Evolutionary conservation across 164 flowering plant genomes (phyloP).

Genomic region (Magnolia sinica): DNA sequence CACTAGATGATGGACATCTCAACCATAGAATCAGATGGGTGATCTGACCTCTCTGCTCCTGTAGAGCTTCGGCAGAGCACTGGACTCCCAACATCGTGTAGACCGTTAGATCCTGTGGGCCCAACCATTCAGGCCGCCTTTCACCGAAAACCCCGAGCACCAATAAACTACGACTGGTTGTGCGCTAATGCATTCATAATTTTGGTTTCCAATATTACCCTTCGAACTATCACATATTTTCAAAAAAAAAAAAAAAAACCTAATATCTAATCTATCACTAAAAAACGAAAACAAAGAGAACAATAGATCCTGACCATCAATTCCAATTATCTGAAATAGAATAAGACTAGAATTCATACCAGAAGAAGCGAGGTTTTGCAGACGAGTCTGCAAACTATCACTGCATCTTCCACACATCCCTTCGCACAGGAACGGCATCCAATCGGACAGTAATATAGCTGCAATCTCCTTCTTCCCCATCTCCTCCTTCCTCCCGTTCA

Average conservation of each 20-base stretch:
- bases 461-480: constrained; percentile 1
- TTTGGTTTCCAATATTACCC: not conserved
- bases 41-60: too few species aligned
- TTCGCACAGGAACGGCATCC: constrained; percentile 10
- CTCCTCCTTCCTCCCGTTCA: not conserved
- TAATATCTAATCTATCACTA: not conserved
- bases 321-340: not conserved
- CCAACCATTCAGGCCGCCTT: too few species aligned
- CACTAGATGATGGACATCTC: too few species aligned
- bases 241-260: not conserved
- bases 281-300: not conserved
- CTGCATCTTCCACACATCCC: constrained; percentile 12
- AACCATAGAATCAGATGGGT: too few species aligned
- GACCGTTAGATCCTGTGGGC: too few species aligned
- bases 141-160: too few species aligned
- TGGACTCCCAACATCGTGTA: too few species aligned
- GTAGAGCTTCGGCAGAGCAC: too few species aligned
- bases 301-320: not conserved
- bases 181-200: too few species aligned
- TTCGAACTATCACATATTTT: too few species aligned
- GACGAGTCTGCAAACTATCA: constrained; percentile 6
- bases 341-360: not conserved
- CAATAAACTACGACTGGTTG: too few species aligned
- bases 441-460: not conserved
- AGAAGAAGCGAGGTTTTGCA: constrained; percentile 5